Evolutionary conservation across 1,284 basidiomycete genomes (phyloP), one percentile per base, ranked within the genome.

Genomic region (Tilletia setariae): DNA sequence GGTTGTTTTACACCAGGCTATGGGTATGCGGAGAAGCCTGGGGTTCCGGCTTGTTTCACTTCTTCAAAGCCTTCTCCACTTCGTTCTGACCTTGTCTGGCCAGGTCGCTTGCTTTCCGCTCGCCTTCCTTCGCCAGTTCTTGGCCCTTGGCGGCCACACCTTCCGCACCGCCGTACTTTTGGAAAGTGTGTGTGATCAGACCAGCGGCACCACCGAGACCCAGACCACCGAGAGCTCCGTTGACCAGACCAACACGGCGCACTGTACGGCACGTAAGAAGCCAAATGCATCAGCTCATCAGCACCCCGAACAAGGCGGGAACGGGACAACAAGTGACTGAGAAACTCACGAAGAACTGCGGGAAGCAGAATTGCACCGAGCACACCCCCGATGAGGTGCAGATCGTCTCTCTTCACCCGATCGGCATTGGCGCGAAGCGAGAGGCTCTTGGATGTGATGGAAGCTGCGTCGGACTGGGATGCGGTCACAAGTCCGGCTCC

Each of bases 361-460:
- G 79, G 79, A 0, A 79, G 65, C 2, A 78, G 49, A 16, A 81
- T 67, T 0, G 77, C 72, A 21, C 79, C 79, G 1, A 81, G 56
- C 2, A 79, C 77, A 13, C 66, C 53, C 2, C 79, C 79, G 35
- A 81, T 80, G 3, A 81, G 68, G 49, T 80, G 78, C 40, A 77
- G 53, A 62, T 81, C 79, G 63, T 81, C 79, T 35, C 73, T 73
- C 46, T 76, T 66, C 1, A 74, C 65, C n/a, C 53, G 46, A 16
- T 65, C 49, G 30, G 53, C 49, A 44, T 67, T 59, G 32, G 35
- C 43, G 21, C 69, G 43, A 6, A 70, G 42, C 19, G 63, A 4
- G 16, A 66, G 40, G 35, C 64, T 59, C 40, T 64, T 51, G 21
- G 63, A 53, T 42, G 46, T 64, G 28, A 64, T 65, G 35, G 63